Evolutionary conservation across 1,139 yeast species (phyloP).

Genomic region (Debaryomyces udenii): DNA sequence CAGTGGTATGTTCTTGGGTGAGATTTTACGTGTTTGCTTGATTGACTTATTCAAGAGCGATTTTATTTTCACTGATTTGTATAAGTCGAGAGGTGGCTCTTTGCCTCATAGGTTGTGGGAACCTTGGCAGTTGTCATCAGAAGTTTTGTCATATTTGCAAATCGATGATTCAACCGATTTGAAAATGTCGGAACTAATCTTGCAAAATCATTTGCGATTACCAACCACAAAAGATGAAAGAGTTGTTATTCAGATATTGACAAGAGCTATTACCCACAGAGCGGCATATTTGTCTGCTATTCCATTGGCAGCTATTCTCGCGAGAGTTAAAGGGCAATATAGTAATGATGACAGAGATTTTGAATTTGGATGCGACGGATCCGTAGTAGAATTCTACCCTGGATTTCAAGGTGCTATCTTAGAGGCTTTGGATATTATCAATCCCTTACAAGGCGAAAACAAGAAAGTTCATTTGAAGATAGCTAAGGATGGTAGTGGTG

Average conservation of each 20-base stretch:
- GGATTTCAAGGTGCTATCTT: conserved; percentile 76
- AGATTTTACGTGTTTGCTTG: conserved; percentile 72
- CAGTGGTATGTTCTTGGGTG: conserved; percentile 94
- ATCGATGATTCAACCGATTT: conserved; percentile 77
- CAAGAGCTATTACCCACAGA: conserved; percentile 78
- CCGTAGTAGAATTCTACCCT: conserved; percentile 90
- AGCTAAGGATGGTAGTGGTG: conserved; percentile 94
- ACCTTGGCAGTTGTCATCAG: conserved; percentile 81
- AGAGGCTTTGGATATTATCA: conserved; percentile 70
- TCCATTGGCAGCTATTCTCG: conserved; percentile 77
- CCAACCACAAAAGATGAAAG: conserved; percentile 74
- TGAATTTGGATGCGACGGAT: conserved; percentile 94
- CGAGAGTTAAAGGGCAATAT: conserved; percentile 42
- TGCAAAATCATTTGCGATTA: conserved; percentile 65
- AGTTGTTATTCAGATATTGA: conserved; percentile 65
- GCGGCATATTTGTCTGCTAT: conserved; percentile 87
- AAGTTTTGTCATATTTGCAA: conserved; percentile 79
- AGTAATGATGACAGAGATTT: conserved; percentile 65
- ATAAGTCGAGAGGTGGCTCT: conserved; percentile 50
- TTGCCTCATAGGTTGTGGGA: conserved; percentile 69
- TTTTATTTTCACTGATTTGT: conserved; percentile 57
- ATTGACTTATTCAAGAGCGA: conserved; percentile 65
- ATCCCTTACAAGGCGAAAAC: conserved; percentile 70
- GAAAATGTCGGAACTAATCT: conserved; percentile 63
- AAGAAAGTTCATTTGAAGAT: conserved; percentile 73